Conservation (phyloP, 768 basidiomycete genomes). For the Sporobolomyces roseus region DNA sequence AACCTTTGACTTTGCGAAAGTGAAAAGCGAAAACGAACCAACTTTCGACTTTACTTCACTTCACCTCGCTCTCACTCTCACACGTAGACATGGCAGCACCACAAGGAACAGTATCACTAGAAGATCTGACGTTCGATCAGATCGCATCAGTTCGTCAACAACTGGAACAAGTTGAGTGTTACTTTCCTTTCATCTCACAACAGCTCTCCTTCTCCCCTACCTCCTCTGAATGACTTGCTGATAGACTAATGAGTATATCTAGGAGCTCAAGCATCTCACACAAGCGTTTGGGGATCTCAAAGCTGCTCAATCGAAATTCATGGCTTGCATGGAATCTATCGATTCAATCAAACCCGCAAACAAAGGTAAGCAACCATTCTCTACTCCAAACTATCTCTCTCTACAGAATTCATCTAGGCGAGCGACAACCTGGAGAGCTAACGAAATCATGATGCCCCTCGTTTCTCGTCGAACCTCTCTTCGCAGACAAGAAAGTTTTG, state of each 20-base stretch:
- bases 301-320: slow-evolving; percentile 88
- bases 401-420: not conserved
- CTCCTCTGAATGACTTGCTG: not conserved
- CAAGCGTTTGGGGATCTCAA: slow-evolving; percentile 89
- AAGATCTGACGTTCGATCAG: slow-evolving; percentile 77
- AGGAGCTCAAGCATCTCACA: slow-evolving; percentile 91
- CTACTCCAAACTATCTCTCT: not conserved
- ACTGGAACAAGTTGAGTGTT: slow-evolving; percentile 72
- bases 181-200: too few species aligned
- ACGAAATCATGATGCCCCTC: too few species aligned
- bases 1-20: too few species aligned
- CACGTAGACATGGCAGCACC: too few species aligned
- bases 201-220: not conserved
- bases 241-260: not conserved
- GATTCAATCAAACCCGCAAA: slow-evolving; percentile 69
- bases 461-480: too few species aligned
- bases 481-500: slow-evolving; percentile 76
- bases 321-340: slow-evolving; percentile 72
- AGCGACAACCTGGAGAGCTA: not conserved
- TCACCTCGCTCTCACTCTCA: too few species aligned
- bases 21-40: too few species aligned
- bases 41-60: too few species aligned
- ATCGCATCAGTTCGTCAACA: slow-evolving; percentile 84
- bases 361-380: slow-evolving; percentile 47
- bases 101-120: slow-evolving; percentile 35